Base-by-base conservation (phyloP, 208 protist species). In the Leptomonas pyrrhocoris region DNA sequence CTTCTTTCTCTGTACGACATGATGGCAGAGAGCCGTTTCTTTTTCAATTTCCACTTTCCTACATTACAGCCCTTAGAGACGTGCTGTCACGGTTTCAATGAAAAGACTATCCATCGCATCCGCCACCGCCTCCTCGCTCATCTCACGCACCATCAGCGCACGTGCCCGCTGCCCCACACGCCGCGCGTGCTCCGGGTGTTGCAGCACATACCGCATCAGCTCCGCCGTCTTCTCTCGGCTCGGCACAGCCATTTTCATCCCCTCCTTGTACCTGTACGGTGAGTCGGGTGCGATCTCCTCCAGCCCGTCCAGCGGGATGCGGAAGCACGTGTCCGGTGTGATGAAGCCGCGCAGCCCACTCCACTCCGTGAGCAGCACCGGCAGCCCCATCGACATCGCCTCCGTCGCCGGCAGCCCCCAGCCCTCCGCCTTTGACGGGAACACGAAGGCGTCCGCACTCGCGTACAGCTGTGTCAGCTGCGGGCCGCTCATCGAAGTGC, bases 391-490 rank as follows among this genome's bases (percentile, higher is more conserved):
- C 45, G 80, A 59, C 83, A 91, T 91, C 36, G 85, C 83, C 72
- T 91, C 78, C 23, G 68, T 61, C 13, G 72, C 50, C 13, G 85
- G 85, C 55, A 89, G 67, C 0, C 82, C 82, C 85, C 82, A 91
- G 13, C 83, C 85, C 67, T 91, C 96, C n/a, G 86, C 94, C 23
- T 86, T 80, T 15, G 74, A n/a, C n/a, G n/a, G n/a, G n/a, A n/a
- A n/a, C n/a, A n/a, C n/a, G n/a, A n/a, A n/a, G n/a, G n/a, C n/a
- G 71, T 98, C 81, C 9, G 63, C 77, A 19, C 73, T 70, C 8
- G 57, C 58, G 74, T 97, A 98, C 63, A 98, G 64, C 28, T 61
- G 31, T 15, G 79, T 77, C 68, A 97, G 55, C 27, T 71, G 30
- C 0, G 13, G 18, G 13, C 18, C 38, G 11, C 30, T 40, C 21